These are phyloP conservation scores for Cordyceps cateniannulata DNA, from an alignment of 2,329 filamentous ascomycete species.

Conservation along the genomic window DNA sequence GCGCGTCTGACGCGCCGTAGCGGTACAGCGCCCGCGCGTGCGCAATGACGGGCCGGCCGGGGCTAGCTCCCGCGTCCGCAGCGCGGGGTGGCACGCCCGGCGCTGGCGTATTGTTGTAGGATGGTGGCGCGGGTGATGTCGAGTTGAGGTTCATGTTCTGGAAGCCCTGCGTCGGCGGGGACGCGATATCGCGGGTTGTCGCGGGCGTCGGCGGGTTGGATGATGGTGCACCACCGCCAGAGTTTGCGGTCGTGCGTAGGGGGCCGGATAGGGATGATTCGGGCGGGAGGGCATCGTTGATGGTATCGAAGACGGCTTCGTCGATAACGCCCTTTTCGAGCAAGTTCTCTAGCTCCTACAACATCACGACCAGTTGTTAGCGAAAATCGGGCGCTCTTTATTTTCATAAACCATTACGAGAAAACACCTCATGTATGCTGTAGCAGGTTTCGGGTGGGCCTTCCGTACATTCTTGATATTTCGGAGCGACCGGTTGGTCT, in stretches of 20 bases:
- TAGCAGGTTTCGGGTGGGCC: not conserved
- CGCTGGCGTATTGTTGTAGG: slow-evolving; percentile 43
- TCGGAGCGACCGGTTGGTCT: slow-evolving; percentile 78
- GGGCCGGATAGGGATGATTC: slow-evolving; percentile 55
- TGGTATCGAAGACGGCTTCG: slow-evolving; percentile 66
- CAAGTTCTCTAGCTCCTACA: slow-evolving; percentile 83
- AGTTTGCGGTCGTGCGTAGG: slow-evolving; percentile 32
- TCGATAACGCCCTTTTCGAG: slow-evolving; percentile 75
- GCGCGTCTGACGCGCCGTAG: slow-evolving; percentile 71
- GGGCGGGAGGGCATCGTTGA: slow-evolving; percentile 67
- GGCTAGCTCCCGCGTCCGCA: not conserved
- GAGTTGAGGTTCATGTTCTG: slow-evolving; percentile 33
- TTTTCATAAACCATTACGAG: not conserved
- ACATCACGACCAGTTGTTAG: slow-evolving; percentile 2
- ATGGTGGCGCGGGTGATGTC: slow-evolving; percentile 38
- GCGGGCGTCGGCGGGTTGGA: slow-evolving; percentile 23
- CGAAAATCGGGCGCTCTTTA: not conserved
- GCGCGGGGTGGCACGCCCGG: slow-evolving; percentile 36
- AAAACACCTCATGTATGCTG: not conserved
- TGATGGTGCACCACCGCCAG: slow-evolving; percentile 17
- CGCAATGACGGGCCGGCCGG: slow-evolving; percentile 54
- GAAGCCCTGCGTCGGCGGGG: slow-evolving; percentile 32
- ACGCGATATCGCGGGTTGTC: slow-evolving; percentile 24
- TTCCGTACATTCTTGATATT: slow-evolving; percentile 73
- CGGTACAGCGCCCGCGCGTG: slow-evolving; percentile 77